A percentile compares a stretch with the other conserved stretches of the same genome.
These are phyloP conservation scores for Eutrema yunnanense DNA, from an alignment of 345 rosid genomes.

Conservation along the genomic window DNA sequence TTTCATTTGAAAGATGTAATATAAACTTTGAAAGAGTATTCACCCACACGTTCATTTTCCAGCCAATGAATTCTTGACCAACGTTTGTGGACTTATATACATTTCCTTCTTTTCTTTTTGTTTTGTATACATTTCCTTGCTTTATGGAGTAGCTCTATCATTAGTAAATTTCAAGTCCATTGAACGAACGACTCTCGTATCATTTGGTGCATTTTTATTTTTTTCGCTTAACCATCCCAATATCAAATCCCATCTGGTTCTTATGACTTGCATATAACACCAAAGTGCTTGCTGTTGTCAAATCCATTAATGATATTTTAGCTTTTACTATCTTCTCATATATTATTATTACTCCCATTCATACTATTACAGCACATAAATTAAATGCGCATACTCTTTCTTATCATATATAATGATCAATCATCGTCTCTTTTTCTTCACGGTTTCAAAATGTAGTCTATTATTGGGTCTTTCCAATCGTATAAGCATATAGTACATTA, in stretches of 20 bases:
- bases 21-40: neutral
- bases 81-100: slow-evolving; percentile 11
- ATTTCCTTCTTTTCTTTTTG: neutral
- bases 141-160: neutral
- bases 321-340: slow-evolving; percentile 23
- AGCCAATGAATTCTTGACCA: neutral
- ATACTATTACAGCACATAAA: slow-evolving; percentile 13
- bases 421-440: slow-evolving; percentile 39
- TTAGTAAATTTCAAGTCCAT: neutral
- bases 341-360: slow-evolving; percentile 21
- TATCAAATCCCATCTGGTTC: slow-evolving; percentile 1
- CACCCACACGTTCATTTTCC: slow-evolving; percentile 6
- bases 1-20: neutral
- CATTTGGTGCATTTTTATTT: neutral
- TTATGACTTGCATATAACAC: slow-evolving; percentile 5
- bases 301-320: slow-evolving; percentile 11
- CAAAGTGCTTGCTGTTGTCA: slow-evolving; percentile 5
- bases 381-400: slow-evolving; percentile 28
- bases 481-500: slow-evolving; percentile 10
- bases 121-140: slow-evolving; percentile 6
- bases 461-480: neutral
- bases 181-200: slow-evolving; percentile 3
- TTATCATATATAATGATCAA: slow-evolving; percentile 39
- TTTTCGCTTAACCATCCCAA: neutral
- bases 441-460: slow-evolving; percentile 6